Evolutionary conservation across 139 green algal species (phyloP).

Genomic region (Closterium sp.): DNA sequence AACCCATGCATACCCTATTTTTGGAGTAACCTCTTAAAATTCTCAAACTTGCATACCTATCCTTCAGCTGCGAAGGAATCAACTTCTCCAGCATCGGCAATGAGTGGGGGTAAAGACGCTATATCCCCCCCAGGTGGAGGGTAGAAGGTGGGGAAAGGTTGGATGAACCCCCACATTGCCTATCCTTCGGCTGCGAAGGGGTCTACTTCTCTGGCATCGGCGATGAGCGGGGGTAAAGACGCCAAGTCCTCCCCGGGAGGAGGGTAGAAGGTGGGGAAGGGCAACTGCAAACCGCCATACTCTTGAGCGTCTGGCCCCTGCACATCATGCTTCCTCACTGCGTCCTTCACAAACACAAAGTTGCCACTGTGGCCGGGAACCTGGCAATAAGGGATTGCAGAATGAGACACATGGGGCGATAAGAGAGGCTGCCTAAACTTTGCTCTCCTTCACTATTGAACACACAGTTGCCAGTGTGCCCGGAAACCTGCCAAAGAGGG

Average conservation of each 20-base stretch:
- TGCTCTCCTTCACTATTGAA: too few species aligned
- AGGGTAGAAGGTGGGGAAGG: slow-evolving; percentile 37
- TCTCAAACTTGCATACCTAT: background rate
- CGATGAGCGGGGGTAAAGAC: background rate
- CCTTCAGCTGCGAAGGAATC: slow-evolving; percentile 29
- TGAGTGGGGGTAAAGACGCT: background rate
- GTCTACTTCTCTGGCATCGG: slow-evolving; percentile 7
- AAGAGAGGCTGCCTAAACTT: too few species aligned
- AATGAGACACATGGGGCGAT: too few species aligned
- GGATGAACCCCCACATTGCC: too few species aligned
- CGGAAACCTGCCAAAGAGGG: too few species aligned
- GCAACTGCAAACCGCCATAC: background rate
- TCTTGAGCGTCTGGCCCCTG: background rate
- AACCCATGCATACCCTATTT: too few species aligned
- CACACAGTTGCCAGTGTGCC: too few species aligned
- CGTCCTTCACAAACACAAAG: slow-evolving; percentile 44
- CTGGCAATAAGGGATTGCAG: background rate
- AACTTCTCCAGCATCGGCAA: slow-evolving; percentile 10
- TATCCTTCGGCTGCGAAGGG: slow-evolving; percentile 33
- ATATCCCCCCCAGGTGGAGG: background rate
- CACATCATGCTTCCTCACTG: background rate
- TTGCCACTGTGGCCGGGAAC: slow-evolving; percentile 48
- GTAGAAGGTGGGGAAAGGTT: slow-evolving; percentile 45
- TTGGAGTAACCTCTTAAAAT: too few species aligned
- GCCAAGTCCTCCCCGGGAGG: slow-evolving; percentile 5